These are phyloP conservation scores for Saccharomyces pastorianus DNA, from an alignment of 1,139 yeast species.

Conservation along the genomic window DNA sequence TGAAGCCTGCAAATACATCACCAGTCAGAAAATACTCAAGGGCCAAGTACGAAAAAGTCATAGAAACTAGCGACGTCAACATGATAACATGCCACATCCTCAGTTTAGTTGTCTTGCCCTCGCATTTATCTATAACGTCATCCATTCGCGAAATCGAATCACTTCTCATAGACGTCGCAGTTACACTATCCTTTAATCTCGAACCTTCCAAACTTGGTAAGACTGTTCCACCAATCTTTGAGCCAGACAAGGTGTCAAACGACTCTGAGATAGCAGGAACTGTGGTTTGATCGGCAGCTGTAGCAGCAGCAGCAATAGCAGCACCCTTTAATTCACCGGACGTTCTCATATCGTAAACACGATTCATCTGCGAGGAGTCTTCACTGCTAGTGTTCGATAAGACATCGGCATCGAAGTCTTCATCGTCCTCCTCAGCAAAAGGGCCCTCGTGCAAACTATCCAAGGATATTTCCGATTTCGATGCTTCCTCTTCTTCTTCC, in stretches of 20 bases:
- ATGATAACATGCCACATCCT: constrained; percentile 10
- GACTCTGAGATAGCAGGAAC: not conserved
- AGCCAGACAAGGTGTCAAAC: not conserved
- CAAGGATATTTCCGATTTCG: not conserved
- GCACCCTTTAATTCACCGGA: not conserved
- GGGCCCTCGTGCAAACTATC: not conserved
- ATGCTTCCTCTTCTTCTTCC: not conserved
- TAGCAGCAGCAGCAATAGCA: too few species aligned
- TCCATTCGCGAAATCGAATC: not conserved
- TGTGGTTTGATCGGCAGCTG: not conserved
- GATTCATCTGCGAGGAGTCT: constrained; percentile 6
- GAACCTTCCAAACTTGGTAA: not conserved
- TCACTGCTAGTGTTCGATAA: constrained; percentile 19
- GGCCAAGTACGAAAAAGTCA: not conserved
- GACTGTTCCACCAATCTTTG: not conserved
- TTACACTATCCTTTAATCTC: not conserved
- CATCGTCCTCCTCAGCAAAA: constrained; percentile 6
- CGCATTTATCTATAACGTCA: not conserved
- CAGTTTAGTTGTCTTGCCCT: not conserved
- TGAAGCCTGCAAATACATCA: constrained; percentile 6
- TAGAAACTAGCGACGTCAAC: constrained; percentile 4
- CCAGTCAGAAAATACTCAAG: not conserved
- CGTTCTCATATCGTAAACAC: not conserved
- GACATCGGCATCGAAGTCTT: constrained; percentile 14
- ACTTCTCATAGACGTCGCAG: not conserved